Base-by-base conservation (phyloP, 306 rosid genomes). In the Dicorynia guianensis region DNA sequence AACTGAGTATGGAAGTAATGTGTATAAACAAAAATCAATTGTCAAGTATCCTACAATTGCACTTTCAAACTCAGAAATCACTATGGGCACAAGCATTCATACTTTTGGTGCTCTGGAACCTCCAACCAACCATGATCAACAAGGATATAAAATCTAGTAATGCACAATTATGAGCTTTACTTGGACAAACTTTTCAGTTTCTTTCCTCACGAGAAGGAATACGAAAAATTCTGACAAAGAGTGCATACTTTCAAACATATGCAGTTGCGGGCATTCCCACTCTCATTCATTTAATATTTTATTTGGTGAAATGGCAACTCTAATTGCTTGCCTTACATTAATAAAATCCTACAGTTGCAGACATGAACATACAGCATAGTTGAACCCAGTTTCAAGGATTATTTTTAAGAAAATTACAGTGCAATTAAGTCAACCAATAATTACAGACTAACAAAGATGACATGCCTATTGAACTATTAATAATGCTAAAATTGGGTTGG, bases 361-460 rank as follows among this genome's bases (percentile, higher is more conserved):
- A 25, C 30, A 20, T 11, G 4, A 53, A 19, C 34, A 53, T 53
- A 8, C 12, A 20, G 30, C 30, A 25, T 25, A 25, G 30, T 25
- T 25, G 1, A 25, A 25, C 30, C 30, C 30, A 25, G 30, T 25
- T 25, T 25, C 30, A 25, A 2, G 30, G 30, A 25, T 25, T 25
- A 25, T 25, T 25, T 25, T 25, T 25, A 25, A 25, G 30, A 57
- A 56, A 56, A 33, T 44, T 10, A 17, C 1, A 39, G 43, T 63
- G 52, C 34, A 39, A 47, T 25, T 38, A 58, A 74, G 18, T 43
- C 71, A 62, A 74, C 35, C 6, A 35, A 33, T 12, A 8, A 33
- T 30, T 33, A 74, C 44, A 38, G 66, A 42, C 25, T 57, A 63
- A 72, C 63, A 44, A 59, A 48, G 66, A 46, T 50, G 35, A 58